Evolutionary conservation across 169 alveolate species (phyloP).

Genomic region (Plasmodium gonderi): DNA sequence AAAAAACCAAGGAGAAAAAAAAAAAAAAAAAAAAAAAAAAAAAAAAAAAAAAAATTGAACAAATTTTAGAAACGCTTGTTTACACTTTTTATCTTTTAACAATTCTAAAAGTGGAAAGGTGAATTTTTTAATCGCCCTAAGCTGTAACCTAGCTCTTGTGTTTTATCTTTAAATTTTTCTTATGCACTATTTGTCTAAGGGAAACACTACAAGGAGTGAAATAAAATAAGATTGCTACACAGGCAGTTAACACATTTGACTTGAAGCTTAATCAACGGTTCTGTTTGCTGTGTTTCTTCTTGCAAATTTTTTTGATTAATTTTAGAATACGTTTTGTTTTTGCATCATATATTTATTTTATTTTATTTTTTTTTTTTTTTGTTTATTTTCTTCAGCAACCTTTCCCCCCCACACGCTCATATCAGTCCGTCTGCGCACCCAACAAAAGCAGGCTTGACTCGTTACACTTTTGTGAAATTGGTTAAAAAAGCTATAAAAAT

Average conservation of each 20-base stretch:
- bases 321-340: background rate
- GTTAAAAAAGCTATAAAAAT: background rate
- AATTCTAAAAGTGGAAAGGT: background rate
- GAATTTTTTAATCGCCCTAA: background rate
- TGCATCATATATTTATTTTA: background rate
- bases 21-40: background rate
- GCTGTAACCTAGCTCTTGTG: background rate
- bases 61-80: background rate
- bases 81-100: background rate
- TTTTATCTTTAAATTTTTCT: background rate
- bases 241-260: background rate
- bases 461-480: background rate
- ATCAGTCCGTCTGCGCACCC: background rate
- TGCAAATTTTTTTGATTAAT: background rate
- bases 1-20: background rate
- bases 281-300: background rate
- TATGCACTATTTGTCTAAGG: background rate
- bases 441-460: background rate
- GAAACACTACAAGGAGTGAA: background rate
- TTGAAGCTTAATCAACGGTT: background rate
- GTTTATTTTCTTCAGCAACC: background rate
- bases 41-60: background rate
- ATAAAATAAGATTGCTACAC: background rate
- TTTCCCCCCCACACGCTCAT: background rate
- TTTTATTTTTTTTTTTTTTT: background rate